phyloP scores from a whole-genome alignment of 257 asterid genomes.

The Capsicum pubescens region DNA sequence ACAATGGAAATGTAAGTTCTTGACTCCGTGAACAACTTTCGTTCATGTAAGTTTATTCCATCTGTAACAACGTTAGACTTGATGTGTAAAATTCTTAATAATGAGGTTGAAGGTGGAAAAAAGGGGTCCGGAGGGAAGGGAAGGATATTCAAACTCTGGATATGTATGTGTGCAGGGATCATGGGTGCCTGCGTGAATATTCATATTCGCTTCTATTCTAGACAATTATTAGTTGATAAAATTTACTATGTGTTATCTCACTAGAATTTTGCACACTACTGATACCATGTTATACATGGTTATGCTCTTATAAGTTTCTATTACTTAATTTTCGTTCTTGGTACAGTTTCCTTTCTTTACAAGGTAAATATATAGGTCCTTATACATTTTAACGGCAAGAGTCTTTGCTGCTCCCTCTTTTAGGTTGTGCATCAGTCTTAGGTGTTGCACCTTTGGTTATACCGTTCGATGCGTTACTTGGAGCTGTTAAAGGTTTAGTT shows the following conservation, averaged over 20 bases:
- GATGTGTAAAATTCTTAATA: background rate
- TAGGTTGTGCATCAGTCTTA: slow-evolving; percentile 62
- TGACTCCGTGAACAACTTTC: slow-evolving; percentile 10
- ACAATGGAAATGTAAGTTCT: slow-evolving; percentile 76
- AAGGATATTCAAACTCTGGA: too few relatives aligned
- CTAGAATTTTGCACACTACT: background rate
- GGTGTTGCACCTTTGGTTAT: slow-evolving; percentile 57
- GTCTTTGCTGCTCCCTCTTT: slow-evolving; percentile 39
- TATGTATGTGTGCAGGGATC: background rate
- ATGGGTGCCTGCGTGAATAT: background rate
- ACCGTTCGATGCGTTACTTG: slow-evolving; percentile 71
- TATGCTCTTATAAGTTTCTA: slow-evolving; percentile 3
- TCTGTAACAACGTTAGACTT: slow-evolving; percentile 14
- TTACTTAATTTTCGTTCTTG: background rate
- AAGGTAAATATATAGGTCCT: background rate
- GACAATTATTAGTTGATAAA: background rate
- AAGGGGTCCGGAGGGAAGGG: too few relatives aligned
- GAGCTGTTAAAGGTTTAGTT: slow-evolving; percentile 69
- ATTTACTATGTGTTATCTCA: background rate
- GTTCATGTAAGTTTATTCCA: background rate
- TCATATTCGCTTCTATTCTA: background rate
- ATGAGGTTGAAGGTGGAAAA: background rate
- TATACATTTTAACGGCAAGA: background rate
- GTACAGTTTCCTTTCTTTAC: background rate
- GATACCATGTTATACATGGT: background rate